These are phyloP conservation scores for Penicillium riverlandense DNA, from an alignment of 495 filamentous ascomycete species.

Conservation along the genomic window DNA sequence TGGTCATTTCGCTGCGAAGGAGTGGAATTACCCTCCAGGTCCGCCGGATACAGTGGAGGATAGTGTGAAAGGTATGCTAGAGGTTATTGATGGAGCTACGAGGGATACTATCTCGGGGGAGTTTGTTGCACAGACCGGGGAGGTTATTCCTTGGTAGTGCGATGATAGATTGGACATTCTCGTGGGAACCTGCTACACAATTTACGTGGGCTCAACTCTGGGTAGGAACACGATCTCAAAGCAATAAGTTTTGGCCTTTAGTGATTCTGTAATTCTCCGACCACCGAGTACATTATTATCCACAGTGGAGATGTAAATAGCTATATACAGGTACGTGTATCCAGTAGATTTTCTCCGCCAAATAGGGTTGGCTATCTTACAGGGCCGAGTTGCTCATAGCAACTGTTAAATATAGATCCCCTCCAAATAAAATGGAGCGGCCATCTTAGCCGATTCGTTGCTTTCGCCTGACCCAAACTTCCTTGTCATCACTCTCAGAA, in stretches of 20 bases:
- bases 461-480: slow-evolving; percentile 48
- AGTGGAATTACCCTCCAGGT: slow-evolving; percentile 6
- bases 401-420: background rate
- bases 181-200: too few species aligned
- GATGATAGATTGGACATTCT: too few species aligned
- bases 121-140: slow-evolving; percentile 13
- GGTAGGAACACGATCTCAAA: too few species aligned
- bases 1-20: slow-evolving; percentile 28
- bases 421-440: background rate
- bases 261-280: too few species aligned
- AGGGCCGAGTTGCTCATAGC: too few species aligned
- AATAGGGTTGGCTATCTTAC: too few species aligned
- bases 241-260: too few species aligned
- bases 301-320: too few species aligned
- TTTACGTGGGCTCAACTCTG: too few species aligned
- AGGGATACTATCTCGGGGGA: slow-evolving; percentile 32
- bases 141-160: slow-evolving; percentile 6
- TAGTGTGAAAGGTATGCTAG: slow-evolving; percentile 21
- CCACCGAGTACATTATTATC: too few species aligned
- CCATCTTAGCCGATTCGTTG: slow-evolving; percentile 26
- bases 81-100: slow-evolving; percentile 25
- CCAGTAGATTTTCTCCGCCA: too few species aligned
- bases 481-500: slow-evolving; percentile 28
- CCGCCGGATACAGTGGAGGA: slow-evolving; percentile 25
- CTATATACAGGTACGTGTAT: too few species aligned